phyloP scores from a whole-genome alignment of 2,329 filamentous ascomycete species.

The Beauveria medogensis region DNA sequence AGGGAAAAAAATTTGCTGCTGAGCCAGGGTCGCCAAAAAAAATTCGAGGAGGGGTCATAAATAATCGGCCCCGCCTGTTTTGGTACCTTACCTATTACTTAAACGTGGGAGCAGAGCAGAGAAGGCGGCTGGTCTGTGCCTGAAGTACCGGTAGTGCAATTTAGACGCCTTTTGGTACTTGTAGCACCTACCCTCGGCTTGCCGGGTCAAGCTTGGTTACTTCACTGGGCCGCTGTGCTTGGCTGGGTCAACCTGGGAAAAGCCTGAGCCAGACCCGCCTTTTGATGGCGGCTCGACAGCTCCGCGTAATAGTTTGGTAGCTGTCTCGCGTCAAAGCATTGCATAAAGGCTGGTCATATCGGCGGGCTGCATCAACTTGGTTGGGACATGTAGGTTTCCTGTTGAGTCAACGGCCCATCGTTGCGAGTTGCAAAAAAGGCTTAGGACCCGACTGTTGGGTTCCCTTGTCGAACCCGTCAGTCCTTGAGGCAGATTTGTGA shows the following conservation, averaged over 20 bases:
- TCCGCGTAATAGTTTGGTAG: no score
- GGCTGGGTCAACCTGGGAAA: no score
- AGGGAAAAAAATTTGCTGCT: slow-evolving; percentile 3
- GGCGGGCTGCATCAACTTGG: no score
- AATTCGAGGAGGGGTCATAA: slow-evolving; percentile 11
- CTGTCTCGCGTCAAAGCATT: no score
- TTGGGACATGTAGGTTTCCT: no score
- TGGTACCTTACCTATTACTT: slow-evolving; percentile 1
- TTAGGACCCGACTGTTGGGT: background rate
- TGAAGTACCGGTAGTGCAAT: background rate
- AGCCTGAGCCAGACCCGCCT: no score
- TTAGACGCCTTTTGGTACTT: background rate
- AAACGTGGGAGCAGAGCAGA: background rate
- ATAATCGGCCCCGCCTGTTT: slow-evolving; percentile 9
- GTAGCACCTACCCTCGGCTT: no score
- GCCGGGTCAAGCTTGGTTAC: no score
- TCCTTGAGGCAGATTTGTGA: slow-evolving; percentile 37
- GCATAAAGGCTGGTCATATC: no score
- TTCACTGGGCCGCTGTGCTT: no score
- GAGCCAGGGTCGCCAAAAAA: slow-evolving; percentile 11
- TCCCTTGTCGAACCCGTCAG: background rate
- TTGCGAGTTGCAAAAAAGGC: background rate
- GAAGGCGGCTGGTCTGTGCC: background rate
- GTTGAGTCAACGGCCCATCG: no score
- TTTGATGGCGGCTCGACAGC: no score